These are phyloP conservation scores for Apium graveolens DNA, from an alignment of 129 eudicot species.

Conservation along the genomic window DNA sequence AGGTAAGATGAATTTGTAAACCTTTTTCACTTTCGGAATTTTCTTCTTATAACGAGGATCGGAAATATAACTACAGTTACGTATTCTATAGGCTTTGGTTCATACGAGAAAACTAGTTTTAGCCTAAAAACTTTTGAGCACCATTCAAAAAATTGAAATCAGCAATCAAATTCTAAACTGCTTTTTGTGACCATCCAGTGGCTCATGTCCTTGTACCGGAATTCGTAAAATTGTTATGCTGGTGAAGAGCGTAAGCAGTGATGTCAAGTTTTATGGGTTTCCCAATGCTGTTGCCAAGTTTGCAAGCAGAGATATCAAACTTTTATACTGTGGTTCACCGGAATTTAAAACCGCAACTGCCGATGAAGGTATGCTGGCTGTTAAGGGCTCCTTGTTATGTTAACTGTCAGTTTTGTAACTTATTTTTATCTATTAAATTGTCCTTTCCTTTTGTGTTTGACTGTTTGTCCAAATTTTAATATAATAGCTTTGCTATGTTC, in stretches of 20 bases:
- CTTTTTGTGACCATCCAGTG: neutral
- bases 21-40: neutral
- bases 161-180: neutral
- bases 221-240: no score
- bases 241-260: no score
- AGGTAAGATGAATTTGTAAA: conserved; percentile 26
- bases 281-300: conserved; percentile 18
- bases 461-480: no score
- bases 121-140: neutral
- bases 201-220: neutral
- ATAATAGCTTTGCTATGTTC: no score
- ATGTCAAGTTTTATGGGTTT: neutral
- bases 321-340: conserved; percentile 21
- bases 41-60: neutral
- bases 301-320: conserved; percentile 17
- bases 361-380: conserved; percentile 30
- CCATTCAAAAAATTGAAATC: neutral
- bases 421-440: neutral
- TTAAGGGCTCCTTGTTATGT: neutral
- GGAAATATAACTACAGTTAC: neutral
- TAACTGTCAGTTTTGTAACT: neutral
- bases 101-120: neutral
- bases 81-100: neutral
- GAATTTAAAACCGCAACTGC: conserved; percentile 18
- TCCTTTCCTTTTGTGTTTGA: neutral